A percentile compares a stretch with the other conserved stretches of the same genome.
Evolutionary conservation across 768 basidiomycete species (phyloP).

Genomic region (Tylopilus cervinicoccineus): DNA sequence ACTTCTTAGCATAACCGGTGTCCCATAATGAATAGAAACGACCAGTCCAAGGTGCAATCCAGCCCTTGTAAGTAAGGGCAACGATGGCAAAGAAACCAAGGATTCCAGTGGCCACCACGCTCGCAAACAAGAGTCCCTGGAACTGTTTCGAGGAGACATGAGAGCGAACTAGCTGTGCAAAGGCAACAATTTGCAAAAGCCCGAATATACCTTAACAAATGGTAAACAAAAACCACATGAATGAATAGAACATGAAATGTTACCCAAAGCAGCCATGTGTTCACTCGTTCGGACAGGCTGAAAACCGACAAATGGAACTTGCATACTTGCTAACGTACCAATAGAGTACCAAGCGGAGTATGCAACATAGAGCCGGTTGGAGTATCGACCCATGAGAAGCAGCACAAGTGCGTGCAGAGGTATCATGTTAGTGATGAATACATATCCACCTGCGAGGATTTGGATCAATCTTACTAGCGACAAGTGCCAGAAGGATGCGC

Average conservation of each 20-base stretch:
- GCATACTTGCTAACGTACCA: conserved; percentile 96
- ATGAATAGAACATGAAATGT: background rate
- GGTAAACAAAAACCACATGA: conserved; percentile 3
- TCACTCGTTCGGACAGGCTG: conserved; percentile 97
- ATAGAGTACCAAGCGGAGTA: conserved; percentile 99
- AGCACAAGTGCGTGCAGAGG: conserved; percentile 94
- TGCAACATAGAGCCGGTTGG: conserved; percentile 85
- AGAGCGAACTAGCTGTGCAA: conserved; percentile 82
- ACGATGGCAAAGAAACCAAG: conserved; percentile 72
- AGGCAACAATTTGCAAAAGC: conserved; percentile 92
- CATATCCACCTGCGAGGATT: conserved; percentile 74
- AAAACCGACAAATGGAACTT: conserved; percentile 99
- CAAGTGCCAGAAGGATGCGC: background rate
- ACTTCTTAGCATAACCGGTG: conserved; percentile 98
- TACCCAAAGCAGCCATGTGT: conserved; percentile 97
- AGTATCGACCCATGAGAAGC: conserved; percentile 94
- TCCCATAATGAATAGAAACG: conserved; percentile 99
- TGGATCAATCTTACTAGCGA: conserved; percentile 6
- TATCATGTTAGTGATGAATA: conserved; percentile 99
- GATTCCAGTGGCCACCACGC: conserved; percentile 65
- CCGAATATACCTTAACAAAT: conserved; percentile 81
- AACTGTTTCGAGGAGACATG: conserved; percentile 93
- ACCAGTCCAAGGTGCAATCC: conserved; percentile 99
- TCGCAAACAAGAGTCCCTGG: conserved; percentile 69
- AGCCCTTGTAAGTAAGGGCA: conserved; percentile 85